Base-by-base conservation (phyloP, 2,329 filamentous ascomycete genomes). In the Colletotrichum falcatum region DNA sequence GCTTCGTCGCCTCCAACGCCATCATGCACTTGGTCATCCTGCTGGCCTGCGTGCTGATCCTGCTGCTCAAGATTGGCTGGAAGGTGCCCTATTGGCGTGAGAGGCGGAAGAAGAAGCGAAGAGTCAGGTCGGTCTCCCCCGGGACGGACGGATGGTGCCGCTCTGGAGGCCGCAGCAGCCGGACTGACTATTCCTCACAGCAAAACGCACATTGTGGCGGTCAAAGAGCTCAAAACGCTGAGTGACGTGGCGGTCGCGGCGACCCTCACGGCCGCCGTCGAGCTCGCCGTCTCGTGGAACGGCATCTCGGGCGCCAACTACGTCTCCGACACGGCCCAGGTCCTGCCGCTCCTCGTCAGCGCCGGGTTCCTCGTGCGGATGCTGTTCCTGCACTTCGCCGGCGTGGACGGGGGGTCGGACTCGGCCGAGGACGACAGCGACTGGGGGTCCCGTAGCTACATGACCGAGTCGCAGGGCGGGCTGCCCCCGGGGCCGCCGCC, bases 251-350 rank as follows among this genome's bases (percentile, higher is more conserved):
- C 79, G 18, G 66, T 69, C 1, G 65, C 72, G 7, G 65, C 61
- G 16, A 69, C 64, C 6, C 60, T 74, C 35, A 73, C 69, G 2
- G 73, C 76, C 1, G 77, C 77, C 5, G 74, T 81, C 56, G 80
- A 82, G 61, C 74, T 81, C 7, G 72, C 79, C 4, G 73, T 82
- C 4, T 55, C 55, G 1, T 82, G 79, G 79, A 82, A 82, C 42
- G 51, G 74, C 18, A 71, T 81, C 14, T 65, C 74, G 4, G 66
- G 51, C 9, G 69, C 74, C 23, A 72, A 76, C 37, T 67, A 74
- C 8, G 66, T 81, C 14, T 73, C 74, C 20, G 75, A 78, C 0
- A 65, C 75, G 1, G 76, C 76, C 0, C 80, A 82, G 61, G 61
- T 77, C 5, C 73, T 81, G 3, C 79, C 80, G 0, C 74, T 81